Conservation (phyloP, 2,329 filamentous ascomycete species). For the Aspergillus latus region DNA sequence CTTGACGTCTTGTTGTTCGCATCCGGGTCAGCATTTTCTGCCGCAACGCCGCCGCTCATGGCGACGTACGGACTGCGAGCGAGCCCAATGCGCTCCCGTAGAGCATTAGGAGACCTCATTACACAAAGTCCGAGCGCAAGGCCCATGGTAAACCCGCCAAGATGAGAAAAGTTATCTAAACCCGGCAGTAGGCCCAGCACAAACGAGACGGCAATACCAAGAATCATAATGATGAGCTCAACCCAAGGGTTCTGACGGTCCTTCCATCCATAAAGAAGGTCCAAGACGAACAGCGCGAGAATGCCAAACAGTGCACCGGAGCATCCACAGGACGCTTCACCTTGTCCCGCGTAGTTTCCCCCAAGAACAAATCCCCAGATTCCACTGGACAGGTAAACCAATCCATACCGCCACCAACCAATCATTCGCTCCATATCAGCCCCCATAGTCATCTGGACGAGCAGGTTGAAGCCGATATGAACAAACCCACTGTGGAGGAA, state of each 20-base stretch:
- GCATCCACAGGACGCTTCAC: slow-evolving; percentile 80
- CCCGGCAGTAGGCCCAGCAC: slow-evolving; percentile 88
- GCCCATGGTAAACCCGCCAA: slow-evolving; percentile 93
- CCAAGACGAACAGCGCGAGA: slow-evolving; percentile 81
- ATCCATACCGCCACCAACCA: slow-evolving; percentile 78
- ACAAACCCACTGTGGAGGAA: slow-evolving; percentile 93
- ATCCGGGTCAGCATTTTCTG: slow-evolving; percentile 19
- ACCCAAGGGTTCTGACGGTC: slow-evolving; percentile 73
- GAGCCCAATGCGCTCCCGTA: slow-evolving; percentile 71
- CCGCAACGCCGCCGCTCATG: slow-evolving; percentile 55
- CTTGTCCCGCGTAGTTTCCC: slow-evolving; percentile 84
- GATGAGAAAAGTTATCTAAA: slow-evolving; percentile 95
- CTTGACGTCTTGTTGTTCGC: slow-evolving; percentile 57
- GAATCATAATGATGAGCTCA: slow-evolving; percentile 78
- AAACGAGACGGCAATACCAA: slow-evolving; percentile 87
- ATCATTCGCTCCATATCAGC: slow-evolving; percentile 91
- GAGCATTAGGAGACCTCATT: slow-evolving; percentile 79
- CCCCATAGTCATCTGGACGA: slow-evolving; percentile 85
- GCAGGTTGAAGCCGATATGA: slow-evolving; percentile 93
- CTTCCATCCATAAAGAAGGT: slow-evolving; percentile 89
- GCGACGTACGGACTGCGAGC: slow-evolving; percentile 69
- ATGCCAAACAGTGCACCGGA: slow-evolving; percentile 91
- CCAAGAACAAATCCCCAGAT: slow-evolving; percentile 96
- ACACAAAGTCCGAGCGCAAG: slow-evolving; percentile 82
- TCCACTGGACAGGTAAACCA: slow-evolving; percentile 87